Percentiles rank a stretch among this genome's conserved stretches.
Evolutionary conservation across 805 yeast genomes (phyloP).

Genomic region (Cyberlindnera petersonii): DNA sequence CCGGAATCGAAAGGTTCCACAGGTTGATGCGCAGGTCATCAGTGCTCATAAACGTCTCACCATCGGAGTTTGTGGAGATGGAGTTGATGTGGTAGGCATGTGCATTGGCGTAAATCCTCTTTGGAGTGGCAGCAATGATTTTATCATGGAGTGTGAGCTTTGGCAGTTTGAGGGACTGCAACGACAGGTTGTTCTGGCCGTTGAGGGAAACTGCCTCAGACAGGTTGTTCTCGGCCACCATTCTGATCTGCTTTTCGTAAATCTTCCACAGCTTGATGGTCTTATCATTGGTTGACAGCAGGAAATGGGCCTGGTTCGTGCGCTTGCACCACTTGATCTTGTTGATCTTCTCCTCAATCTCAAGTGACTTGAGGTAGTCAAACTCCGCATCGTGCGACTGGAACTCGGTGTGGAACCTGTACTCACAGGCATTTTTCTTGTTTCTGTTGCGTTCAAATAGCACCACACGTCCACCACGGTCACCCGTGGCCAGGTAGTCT

Average conservation of each 20-base stretch:
- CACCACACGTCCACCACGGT: slow-evolving; percentile 97
- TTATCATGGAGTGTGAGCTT: slow-evolving; percentile 90
- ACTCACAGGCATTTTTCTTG: slow-evolving; percentile 78
- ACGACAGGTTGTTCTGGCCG: slow-evolving; percentile 25
- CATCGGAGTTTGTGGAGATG: slow-evolving; percentile 89
- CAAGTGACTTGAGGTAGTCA: slow-evolving; percentile 91
- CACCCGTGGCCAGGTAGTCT: slow-evolving; percentile 95
- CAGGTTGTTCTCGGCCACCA: slow-evolving; percentile 88
- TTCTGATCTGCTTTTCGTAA: slow-evolving; percentile 83
- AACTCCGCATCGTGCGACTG: slow-evolving; percentile 98
- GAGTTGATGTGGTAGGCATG: slow-evolving; percentile 98
- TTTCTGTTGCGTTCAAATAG: slow-evolving; percentile 82
- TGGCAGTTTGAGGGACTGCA: slow-evolving; percentile 66
- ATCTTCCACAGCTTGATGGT: slow-evolving; percentile 98
- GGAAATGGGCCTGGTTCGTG: slow-evolving; percentile 83
- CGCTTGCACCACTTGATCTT: slow-evolving; percentile 95
- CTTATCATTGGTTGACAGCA: slow-evolving; percentile 91
- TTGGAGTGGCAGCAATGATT: slow-evolving; percentile 92
- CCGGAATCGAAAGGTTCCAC: slow-evolving; percentile 93
- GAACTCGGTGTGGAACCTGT: slow-evolving; percentile 92
- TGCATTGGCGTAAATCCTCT: slow-evolving; percentile 87
- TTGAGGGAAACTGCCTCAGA: slow-evolving; percentile 35
- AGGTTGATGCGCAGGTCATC: slow-evolving; percentile 94
- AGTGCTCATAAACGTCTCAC: slow-evolving; percentile 87
- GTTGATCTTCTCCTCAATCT: slow-evolving; percentile 96